Base-by-base conservation (phyloP, 2,329 filamentous ascomycete species). In the Orbilia oligospora region DNA sequence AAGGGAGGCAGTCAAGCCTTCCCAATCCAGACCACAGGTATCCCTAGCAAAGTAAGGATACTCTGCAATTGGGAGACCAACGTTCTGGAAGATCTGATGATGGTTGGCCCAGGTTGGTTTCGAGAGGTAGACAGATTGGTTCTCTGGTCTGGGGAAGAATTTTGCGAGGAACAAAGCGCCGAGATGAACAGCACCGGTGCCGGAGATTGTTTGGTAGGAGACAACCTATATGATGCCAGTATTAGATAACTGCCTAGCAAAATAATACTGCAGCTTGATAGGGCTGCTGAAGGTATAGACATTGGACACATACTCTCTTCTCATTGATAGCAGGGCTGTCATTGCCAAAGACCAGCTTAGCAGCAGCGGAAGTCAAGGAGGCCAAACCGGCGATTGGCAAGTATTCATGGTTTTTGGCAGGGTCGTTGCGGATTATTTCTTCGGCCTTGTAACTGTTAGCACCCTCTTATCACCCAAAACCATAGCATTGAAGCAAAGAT, bases 21-120 rank as follows among this genome's bases (percentile, higher is more conserved):
- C 93, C 84, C 97, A 98, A 89, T 99, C 96, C 81, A 99, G 91
- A 71, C 94, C 94, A 84, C 97, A 98, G 84, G 95, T 98, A 85
- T 97, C 91, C 89, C 97, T 97, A 90, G 98, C 93, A 89, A 98
- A 99, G 91, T 99, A 99, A 83, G 93, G 90, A 89, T 99, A 99
- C 87, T 94, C 93, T 87, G 94, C 91, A 80, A 98, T 94, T 86
- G 93, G 89, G 81, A 99, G 89, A 73, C 94, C 93, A 36, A 93
- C 92, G 86, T 98, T 94, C 86, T 89, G 91, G 90, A 99, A 98
- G 85, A 99, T 93, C 81, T 95, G 94, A 84, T 90, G 93, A 89
- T 99, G 96, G 90, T 99, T 98, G 83, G 95, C 96, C 96, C 96
- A 99, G 83, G 93, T 97, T 66, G 96, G 96, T 72, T 88, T 94